Evolutionary conservation across 108 stramenopile species (phyloP).

Genomic region (Stephanodiscus minutulus): DNA sequence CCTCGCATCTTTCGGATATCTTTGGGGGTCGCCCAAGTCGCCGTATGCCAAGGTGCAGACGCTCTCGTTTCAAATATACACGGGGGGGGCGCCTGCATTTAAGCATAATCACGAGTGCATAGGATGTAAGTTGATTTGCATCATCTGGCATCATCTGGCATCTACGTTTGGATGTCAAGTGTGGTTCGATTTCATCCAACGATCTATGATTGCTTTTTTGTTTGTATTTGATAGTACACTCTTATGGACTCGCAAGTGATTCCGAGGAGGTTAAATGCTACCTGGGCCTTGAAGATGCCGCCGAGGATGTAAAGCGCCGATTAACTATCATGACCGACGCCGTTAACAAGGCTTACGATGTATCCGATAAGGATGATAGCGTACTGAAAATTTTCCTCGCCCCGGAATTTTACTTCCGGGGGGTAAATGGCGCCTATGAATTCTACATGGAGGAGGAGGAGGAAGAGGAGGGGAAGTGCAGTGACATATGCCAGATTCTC

Average conservation of each 20-base stretch:
- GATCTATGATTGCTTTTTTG: no score
- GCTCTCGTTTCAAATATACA: conserved; percentile 71
- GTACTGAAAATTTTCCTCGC: conserved; percentile 74
- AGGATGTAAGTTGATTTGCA: conserved; percentile 4
- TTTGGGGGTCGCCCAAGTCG: background rate
- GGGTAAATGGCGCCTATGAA: conserved; percentile 60
- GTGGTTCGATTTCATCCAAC: no score
- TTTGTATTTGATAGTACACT: conserved; percentile 26
- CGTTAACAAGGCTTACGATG: conserved; percentile 62
- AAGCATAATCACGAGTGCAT: conserved; percentile 54
- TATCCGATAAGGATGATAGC: conserved; percentile 34
- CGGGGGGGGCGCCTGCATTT: conserved; percentile 65
- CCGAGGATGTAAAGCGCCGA: conserved; percentile 49
- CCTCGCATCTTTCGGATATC: no score
- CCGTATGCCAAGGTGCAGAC: conserved; percentile 56
- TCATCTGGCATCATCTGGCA: no score
- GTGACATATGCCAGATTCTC: conserved; percentile 67
- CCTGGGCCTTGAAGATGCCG: conserved; percentile 60
- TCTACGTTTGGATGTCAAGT: no score
- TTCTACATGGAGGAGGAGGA: conserved; percentile 47
- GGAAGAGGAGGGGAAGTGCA: conserved; percentile 39
- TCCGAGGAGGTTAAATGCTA: conserved; percentile 56
- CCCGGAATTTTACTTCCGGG: conserved; percentile 75
- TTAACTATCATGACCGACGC: conserved; percentile 65
- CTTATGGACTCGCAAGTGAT: conserved; percentile 53